phyloP scores from a whole-genome alignment of 768 basidiomycete genomes.

The Mycena alexandri region DNA sequence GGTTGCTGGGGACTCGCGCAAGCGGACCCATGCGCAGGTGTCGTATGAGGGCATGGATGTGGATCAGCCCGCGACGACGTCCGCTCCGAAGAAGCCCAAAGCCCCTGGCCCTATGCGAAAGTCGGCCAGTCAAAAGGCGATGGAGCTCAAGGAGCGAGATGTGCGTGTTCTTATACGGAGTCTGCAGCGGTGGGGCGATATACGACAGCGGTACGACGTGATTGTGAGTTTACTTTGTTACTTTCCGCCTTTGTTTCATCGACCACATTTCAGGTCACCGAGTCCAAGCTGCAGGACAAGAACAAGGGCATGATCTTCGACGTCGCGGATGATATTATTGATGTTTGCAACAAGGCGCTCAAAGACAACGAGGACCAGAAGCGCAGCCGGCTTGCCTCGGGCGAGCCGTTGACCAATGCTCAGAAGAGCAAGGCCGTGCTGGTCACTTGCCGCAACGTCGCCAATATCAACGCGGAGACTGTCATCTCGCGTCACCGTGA shows the following conservation, averaged over 20 bases:
- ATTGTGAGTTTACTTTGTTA: conserved; percentile 73
- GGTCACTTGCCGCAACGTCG: conserved; percentile 88
- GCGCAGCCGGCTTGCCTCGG: conserved; percentile 78
- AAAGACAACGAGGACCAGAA: conserved; percentile 88
- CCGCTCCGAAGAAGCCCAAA: conserved; percentile 80
- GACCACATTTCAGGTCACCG: conserved; percentile 70
- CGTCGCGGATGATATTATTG: conserved; percentile 93
- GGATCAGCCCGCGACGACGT: conserved; percentile 72
- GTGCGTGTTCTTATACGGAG: conserved; percentile 95
- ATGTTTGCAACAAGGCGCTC: conserved; percentile 85
- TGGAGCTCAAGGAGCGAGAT: conserved; percentile 98
- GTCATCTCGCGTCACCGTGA: conserved; percentile 91
- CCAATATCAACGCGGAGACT: conserved; percentile 98
- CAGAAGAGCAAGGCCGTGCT: conserved; percentile 98
- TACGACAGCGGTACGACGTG: conserved; percentile 91
- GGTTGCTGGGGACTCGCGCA: conserved; percentile 77
- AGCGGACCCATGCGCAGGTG: conserved; percentile 87
- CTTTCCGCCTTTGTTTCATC: conserved; percentile 19
- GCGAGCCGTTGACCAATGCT: conserved; percentile 91
- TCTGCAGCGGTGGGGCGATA: conserved; percentile 98
- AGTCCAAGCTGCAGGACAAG: conserved; percentile 93
- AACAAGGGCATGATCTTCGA: conserved; percentile 93
- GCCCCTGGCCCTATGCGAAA: conserved; percentile 82
- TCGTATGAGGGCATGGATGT: conserved; percentile 97
- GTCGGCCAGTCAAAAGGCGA: conserved; percentile 92